Evolutionary conservation across 352 stramenopile species (phyloP).

Genomic region (Peronospora belbahrii): DNA sequence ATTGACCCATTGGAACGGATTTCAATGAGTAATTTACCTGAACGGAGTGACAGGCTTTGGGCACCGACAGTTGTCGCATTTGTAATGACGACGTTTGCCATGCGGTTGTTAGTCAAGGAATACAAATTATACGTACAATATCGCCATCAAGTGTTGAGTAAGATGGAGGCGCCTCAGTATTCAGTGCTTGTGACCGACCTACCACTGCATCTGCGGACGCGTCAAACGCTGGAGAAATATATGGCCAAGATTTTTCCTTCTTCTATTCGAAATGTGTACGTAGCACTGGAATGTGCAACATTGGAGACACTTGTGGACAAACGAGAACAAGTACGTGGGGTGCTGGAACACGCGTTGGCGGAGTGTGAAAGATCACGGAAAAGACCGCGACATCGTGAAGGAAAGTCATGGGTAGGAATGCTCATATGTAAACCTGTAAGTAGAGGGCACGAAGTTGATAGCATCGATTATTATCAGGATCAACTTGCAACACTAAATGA

Average conservation of each 20-base stretch:
- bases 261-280: slow-evolving; percentile 52
- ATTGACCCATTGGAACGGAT: slow-evolving; percentile 56
- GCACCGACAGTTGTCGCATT: slow-evolving; percentile 45
- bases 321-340: slow-evolving; percentile 37
- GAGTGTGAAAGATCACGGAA: slow-evolving; percentile 33
- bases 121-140: slow-evolving; percentile 53
- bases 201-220: slow-evolving; percentile 46
- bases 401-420: slow-evolving; percentile 34
- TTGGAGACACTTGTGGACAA: slow-evolving; percentile 47
- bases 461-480: slow-evolving; percentile 58
- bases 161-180: slow-evolving; percentile 56
- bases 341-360: slow-evolving; percentile 48
- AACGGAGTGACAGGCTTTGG: slow-evolving; percentile 50
- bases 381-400: slow-evolving; percentile 42
- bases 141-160: slow-evolving; percentile 52
- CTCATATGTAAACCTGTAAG: slow-evolving; percentile 34
- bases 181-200: slow-evolving; percentile 69
- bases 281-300: slow-evolving; percentile 56
- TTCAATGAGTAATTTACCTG: slow-evolving; percentile 68
- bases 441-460: slow-evolving; percentile 34
- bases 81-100: slow-evolving; percentile 43
- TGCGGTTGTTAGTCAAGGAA: slow-evolving; percentile 51
- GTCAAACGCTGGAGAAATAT: slow-evolving; percentile 58
- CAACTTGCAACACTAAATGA: slow-evolving; percentile 48
- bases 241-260: slow-evolving; percentile 63